A percentile compares a stretch with the other conserved stretches of the same genome.
Conservation (phyloP, 2,329 filamentous ascomycete species). For the Fusarium camptoceras region DNA sequence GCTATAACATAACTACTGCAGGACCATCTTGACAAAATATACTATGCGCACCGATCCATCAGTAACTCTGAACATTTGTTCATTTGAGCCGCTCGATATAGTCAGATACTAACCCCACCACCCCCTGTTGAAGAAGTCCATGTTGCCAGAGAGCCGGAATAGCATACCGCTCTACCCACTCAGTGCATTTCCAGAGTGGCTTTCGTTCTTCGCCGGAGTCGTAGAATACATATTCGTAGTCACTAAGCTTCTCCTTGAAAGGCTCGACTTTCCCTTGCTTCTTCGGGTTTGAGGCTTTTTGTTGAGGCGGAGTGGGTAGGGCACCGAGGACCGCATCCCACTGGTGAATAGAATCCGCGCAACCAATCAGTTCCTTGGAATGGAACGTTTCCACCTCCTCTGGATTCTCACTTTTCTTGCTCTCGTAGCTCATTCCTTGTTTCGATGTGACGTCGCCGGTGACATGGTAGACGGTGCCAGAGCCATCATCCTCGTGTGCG, state of each 20-base stretch:
- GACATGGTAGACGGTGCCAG: background rate
- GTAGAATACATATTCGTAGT: background rate
- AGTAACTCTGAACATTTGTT: background rate
- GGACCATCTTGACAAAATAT: background rate
- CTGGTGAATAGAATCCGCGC: fast-evolving
- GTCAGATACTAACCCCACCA: too few relatives aligned
- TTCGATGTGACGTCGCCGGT: background rate
- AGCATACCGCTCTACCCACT: background rate
- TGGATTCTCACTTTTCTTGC: fast-evolving
- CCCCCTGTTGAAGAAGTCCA: background rate
- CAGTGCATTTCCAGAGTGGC: slow-evolving; percentile 4
- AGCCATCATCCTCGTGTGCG: fast-evolving
- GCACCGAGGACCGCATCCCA: background rate
- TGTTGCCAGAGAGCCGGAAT: background rate
- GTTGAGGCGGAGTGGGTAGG: background rate
- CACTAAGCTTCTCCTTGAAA: fast-evolving
- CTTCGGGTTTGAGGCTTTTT: background rate
- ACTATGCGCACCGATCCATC: background rate
- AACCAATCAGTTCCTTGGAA: background rate
- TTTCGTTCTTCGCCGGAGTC: background rate
- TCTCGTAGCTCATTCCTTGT: background rate
- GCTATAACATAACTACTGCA: too few relatives aligned
- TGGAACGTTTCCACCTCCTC: fast-evolving
- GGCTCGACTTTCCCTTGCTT: background rate
- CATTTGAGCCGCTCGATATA: too few relatives aligned